These are phyloP conservation scores for Jamesozyma gamospora DNA, from an alignment of 805 yeast genomes.

Conservation along the genomic window DNA sequence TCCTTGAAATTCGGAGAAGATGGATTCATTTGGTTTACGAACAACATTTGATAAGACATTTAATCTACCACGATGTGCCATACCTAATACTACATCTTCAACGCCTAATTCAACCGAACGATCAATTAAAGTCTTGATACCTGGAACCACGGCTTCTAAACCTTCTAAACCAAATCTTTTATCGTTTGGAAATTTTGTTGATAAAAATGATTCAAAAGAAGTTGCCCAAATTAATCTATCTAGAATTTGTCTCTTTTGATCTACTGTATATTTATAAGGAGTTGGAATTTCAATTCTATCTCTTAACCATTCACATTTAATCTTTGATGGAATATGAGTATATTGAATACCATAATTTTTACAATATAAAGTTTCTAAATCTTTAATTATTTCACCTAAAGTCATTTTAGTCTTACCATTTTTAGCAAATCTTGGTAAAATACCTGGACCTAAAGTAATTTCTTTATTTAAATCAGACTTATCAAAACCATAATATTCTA, in stretches of 20 bases:
- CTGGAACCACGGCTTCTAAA: conserved; percentile 93
- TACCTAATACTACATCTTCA: conserved; percentile 94
- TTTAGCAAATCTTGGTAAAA: conserved; percentile 79
- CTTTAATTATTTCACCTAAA: conserved; percentile 64
- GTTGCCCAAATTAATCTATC: conserved; percentile 97
- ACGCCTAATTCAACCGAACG: conserved; percentile 86
- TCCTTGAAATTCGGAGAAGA: conserved; percentile 92
- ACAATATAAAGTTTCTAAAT: conserved; percentile 81
- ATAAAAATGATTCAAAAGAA: conserved; percentile 82
- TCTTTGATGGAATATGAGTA: conserved; percentile 91
- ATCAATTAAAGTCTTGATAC: conserved; percentile 92
- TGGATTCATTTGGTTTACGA: conserved; percentile 96
- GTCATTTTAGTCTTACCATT: conserved; percentile 51
- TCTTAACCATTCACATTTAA: conserved; percentile 96
- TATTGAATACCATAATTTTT: conserved; percentile 87
- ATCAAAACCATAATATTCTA: conserved; percentile 86
- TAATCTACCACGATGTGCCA: conserved; percentile 99
- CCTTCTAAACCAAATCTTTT: conserved; percentile 99
- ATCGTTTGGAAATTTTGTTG: conserved; percentile 95
- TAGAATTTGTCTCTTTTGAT: conserved; percentile 90
- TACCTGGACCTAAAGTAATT: conserved; percentile 94
- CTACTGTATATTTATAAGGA: conserved; percentile 73
- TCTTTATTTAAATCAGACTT: conserved; percentile 74
- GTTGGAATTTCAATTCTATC: conserved; percentile 88
- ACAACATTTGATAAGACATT: conserved; percentile 97